A percentile compares a stretch with the other conserved stretches of the same genome.
phyloP scores from a whole-genome alignment of 129 eudicot genomes.

The Flaveria trinervia region DNA sequence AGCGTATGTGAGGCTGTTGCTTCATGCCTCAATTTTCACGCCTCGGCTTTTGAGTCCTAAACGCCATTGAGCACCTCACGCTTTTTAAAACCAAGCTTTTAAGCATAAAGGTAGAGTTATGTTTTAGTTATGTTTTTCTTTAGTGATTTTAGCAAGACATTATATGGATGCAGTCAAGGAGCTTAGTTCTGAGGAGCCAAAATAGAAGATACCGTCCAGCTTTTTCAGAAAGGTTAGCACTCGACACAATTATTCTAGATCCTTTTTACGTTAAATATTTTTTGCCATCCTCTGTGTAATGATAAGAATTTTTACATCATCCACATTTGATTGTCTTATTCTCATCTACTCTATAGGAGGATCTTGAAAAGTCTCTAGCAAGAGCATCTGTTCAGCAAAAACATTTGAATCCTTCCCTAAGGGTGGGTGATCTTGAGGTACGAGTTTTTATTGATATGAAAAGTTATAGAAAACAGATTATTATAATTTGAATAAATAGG shows the following conservation, averaged over 20 bases:
- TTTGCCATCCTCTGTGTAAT: background rate
- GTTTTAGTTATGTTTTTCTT: background rate
- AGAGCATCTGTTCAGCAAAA: constrained; percentile 66
- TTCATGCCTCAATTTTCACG: too few species aligned
- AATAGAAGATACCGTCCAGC: constrained; percentile 74
- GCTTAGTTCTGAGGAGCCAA: constrained; percentile 68
- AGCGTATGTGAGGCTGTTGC: too few species aligned
- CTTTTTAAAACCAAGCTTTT: background rate
- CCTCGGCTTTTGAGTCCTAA: too few species aligned
- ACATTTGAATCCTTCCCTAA: constrained; percentile 58
- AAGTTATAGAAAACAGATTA: background rate
- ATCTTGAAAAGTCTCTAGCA: constrained; percentile 66
- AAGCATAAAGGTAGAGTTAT: background rate
- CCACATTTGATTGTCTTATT: background rate
- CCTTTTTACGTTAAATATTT: background rate
- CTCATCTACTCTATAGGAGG: constrained; percentile 60
- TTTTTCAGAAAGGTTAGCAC: constrained; percentile 86
- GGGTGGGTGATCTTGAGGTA: constrained; percentile 77
- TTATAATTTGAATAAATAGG: background rate
- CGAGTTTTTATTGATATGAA: constrained; percentile 5
- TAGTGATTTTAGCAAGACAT: constrained; percentile 1
- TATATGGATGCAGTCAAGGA: constrained; percentile 64
- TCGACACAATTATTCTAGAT: background rate
- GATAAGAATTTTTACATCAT: background rate
- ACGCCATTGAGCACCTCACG: too few species aligned